Conservation (phyloP, 257 asterid genomes). For the Penstemon newberryi region DNA sequence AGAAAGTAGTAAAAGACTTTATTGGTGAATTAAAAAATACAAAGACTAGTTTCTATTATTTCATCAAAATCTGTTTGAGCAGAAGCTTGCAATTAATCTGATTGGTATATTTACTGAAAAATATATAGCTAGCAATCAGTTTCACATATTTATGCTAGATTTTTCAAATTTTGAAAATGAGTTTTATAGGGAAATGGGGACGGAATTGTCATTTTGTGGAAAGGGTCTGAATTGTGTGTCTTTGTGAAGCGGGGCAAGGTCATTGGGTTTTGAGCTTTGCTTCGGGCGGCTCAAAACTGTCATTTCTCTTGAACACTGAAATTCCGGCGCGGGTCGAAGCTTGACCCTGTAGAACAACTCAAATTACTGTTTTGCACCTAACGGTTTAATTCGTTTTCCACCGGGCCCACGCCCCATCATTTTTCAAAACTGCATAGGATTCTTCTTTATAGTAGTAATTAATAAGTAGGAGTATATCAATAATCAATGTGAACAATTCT, state of each 20-base stretch:
- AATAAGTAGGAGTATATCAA: no score
- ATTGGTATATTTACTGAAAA: conserved; percentile 31
- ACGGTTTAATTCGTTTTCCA: conserved; percentile 42
- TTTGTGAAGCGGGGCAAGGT: conserved; percentile 38
- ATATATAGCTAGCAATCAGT: conserved; percentile 7
- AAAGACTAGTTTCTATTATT: no score
- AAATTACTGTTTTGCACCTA: conserved; percentile 39
- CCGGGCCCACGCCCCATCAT: conserved; percentile 31
- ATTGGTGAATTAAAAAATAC: no score
- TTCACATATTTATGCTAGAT: background rate
- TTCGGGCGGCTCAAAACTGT: conserved; percentile 51
- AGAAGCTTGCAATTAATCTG: conserved; percentile 29
- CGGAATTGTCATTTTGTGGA: conserved; percentile 46
- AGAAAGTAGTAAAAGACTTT: no score
- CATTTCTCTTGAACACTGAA: conserved; percentile 25
- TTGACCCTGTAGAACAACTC: conserved; percentile 16
- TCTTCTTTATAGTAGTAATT: background rate
- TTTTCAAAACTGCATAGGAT: conserved; percentile 35
- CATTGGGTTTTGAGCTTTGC: conserved; percentile 48
- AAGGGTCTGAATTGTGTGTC: conserved; percentile 36
- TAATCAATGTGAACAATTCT: no score
- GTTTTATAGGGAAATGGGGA: conserved; percentile 38
- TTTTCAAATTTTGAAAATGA: conserved; percentile 44
- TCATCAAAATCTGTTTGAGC: conserved; percentile 21
- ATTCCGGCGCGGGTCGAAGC: conserved; percentile 51